Conservation (phyloP, 2,329 filamentous ascomycete species). For the Escovopsis sp. region DNA sequence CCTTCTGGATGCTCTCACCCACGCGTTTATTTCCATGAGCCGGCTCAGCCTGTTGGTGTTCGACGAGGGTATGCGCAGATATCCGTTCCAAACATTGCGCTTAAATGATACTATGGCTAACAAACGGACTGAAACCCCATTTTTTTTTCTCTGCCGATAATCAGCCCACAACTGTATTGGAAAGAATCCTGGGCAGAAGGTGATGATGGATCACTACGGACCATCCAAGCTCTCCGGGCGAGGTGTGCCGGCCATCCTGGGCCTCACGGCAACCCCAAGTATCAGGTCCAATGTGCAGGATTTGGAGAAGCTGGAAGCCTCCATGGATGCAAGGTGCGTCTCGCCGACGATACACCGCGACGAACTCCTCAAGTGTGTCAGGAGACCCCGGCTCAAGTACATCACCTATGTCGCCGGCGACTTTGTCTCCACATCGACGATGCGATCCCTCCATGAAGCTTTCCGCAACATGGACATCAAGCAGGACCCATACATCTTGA, state of each 20-base stretch:
- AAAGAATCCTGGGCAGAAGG: constrained; percentile 48
- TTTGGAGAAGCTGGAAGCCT: constrained; percentile 49
- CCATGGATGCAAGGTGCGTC: constrained; percentile 53
- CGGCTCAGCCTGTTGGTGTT: constrained; percentile 58
- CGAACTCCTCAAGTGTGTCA: constrained; percentile 54
- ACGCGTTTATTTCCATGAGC: constrained; percentile 56
- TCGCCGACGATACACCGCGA: constrained; percentile 54
- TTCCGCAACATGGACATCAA: constrained; percentile 35
- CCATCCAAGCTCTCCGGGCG: constrained; percentile 23
- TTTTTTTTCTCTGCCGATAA: background rate
- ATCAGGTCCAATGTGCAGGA: constrained; percentile 41
- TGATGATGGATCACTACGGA: constrained; percentile 63
- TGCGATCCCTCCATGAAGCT: constrained; percentile 29
- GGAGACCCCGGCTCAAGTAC: constrained; percentile 43
- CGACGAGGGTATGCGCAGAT: constrained; percentile 53
- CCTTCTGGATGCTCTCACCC: constrained; percentile 56
- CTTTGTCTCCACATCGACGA: constrained; percentile 16
- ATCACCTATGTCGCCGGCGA: constrained; percentile 16
- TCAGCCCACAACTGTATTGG: constrained; percentile 60
- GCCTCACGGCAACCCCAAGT: constrained; percentile 68
- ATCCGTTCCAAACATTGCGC: no score
- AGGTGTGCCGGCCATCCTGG: constrained; percentile 52
- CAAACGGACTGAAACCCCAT: no score
- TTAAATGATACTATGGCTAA: no score
- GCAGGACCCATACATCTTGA: constrained; percentile 45